Percentiles rank a stretch among this genome's conserved stretches.
Evolutionary conservation across 768 basidiomycete species (phyloP).

Genomic region (Pluteus cervinus): DNA sequence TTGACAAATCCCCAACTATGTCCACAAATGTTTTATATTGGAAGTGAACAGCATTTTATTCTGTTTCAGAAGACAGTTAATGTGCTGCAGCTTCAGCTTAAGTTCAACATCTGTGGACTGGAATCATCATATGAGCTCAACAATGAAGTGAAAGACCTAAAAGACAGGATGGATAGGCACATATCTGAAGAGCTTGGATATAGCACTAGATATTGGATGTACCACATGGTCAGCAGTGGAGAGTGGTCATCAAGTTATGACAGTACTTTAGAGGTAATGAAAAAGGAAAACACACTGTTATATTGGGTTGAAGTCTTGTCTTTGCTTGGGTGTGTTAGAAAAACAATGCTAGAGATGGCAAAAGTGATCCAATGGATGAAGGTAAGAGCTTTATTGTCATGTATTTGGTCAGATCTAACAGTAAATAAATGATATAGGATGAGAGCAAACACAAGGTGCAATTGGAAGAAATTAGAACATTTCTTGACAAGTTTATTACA

Average conservation of each 20-base stretch:
- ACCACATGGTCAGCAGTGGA: slow-evolving; percentile 18
- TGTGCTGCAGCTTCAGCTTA: slow-evolving; percentile 23
- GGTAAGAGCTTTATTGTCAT: too few relatives aligned
- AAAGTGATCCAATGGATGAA: slow-evolving; percentile 3
- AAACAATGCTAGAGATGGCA: slow-evolving; percentile 8
- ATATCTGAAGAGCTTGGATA: slow-evolving; percentile 27
- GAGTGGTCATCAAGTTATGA: too few relatives aligned
- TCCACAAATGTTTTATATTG: slow-evolving; percentile 18
- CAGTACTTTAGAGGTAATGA: slow-evolving; percentile 9
- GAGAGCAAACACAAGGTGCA: neutral
- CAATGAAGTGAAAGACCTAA: slow-evolving; percentile 15
- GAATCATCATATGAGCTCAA: slow-evolving; percentile 26
- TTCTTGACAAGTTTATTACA: slow-evolving; percentile 22
- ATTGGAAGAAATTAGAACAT: slow-evolving; percentile 18
- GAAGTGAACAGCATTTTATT: neutral
- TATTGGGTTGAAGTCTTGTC: slow-evolving; percentile 34
- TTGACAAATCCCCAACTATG: slow-evolving; percentile 22
- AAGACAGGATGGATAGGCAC: slow-evolving; percentile 9
- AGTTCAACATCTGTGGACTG: slow-evolving; percentile 34
- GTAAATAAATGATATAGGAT: neutral
- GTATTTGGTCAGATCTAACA: neutral
- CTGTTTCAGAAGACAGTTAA: slow-evolving; percentile 21
- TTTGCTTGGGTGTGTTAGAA: slow-evolving; percentile 9
- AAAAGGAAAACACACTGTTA: slow-evolving; percentile 17
- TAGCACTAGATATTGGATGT: slow-evolving; percentile 29